Percentiles rank a stretch among this genome's conserved stretches.
These are phyloP conservation scores for Penicillium lividum DNA, from an alignment of 495 filamentous ascomycete genomes.

Conservation along the genomic window DNA sequence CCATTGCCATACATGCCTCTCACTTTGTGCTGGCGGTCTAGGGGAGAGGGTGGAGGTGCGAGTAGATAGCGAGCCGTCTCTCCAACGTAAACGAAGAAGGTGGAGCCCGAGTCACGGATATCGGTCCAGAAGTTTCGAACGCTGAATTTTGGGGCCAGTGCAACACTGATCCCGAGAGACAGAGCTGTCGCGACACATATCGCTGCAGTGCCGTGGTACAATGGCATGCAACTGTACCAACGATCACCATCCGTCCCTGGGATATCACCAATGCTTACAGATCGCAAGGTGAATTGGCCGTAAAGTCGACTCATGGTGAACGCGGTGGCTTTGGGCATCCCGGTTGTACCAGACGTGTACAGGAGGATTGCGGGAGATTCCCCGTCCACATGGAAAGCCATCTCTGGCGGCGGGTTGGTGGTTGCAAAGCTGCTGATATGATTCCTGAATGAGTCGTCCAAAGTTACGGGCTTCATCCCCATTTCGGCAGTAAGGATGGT, in stretches of 20 bases:
- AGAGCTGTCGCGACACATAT: conserved; percentile 57
- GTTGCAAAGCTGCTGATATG: conserved; percentile 51
- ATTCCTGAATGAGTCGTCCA: conserved; percentile 48
- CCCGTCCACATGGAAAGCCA: conserved; percentile 43
- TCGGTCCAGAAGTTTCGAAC: conserved; percentile 74
- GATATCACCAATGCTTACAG: conserved; percentile 26
- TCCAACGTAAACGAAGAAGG: conserved; percentile 79
- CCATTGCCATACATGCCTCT: conserved; percentile 76
- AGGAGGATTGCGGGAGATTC: conserved; percentile 60
- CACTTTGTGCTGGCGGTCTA: conserved; percentile 66
- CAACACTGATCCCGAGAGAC: conserved; percentile 59
- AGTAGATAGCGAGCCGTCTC: conserved; percentile 78
- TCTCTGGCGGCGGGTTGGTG: conserved; percentile 39
- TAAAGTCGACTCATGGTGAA: conserved; percentile 50
- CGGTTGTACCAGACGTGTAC: conserved; percentile 73
- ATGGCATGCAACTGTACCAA: conserved; percentile 78
- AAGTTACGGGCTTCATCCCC: conserved; percentile 53
- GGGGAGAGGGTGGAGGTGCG: conserved; percentile 61
- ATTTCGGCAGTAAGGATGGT: conserved; percentile 49
- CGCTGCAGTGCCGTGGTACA: conserved; percentile 76
- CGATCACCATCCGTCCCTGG: conserved; percentile 53
- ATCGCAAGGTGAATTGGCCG: conserved; percentile 27
- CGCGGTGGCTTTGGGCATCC: conserved; percentile 61
- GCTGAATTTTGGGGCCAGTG: conserved; percentile 70
- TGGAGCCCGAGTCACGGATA: conserved; percentile 65